A percentile compares a stretch with the other conserved stretches of the same genome.
phyloP scores from a whole-genome alignment of 192 early-diverging fungal species.

The Backusella sp. region DNA sequence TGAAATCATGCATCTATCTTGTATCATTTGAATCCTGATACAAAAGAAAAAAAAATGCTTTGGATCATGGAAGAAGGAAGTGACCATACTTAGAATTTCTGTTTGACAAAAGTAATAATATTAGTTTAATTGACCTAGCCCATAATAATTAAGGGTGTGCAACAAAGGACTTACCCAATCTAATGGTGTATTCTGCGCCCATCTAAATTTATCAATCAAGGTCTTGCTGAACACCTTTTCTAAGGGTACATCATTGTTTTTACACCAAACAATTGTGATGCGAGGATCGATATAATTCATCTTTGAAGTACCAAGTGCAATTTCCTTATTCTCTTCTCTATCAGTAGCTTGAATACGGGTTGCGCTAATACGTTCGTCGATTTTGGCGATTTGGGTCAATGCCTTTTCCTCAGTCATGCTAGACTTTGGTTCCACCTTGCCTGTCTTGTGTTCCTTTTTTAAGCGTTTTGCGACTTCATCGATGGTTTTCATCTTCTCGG shows the following conservation, averaged over 20 bases:
- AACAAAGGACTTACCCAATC: conserved; percentile 55
- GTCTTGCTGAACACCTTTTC: conserved; percentile 93
- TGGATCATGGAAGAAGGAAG: not conserved
- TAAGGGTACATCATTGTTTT: conserved; percentile 82
- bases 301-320: conserved; percentile 94
- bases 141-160: not conserved
- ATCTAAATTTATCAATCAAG: conserved; percentile 93
- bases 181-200: conserved; percentile 79
- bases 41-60: not conserved
- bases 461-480: conserved; percentile 49
- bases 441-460: conserved; percentile 45
- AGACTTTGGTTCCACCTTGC: conserved; percentile 44
- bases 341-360: conserved; percentile 77
- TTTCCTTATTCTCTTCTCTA: conserved; percentile 97
- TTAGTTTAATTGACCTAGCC: not conserved
- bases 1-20: conserved; percentile 1
- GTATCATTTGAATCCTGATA: not conserved
- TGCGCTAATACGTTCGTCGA: conserved; percentile 70
- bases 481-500: conserved; percentile 48
- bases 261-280: conserved; percentile 93
- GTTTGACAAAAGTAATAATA: conserved; percentile 7
- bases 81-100: conserved; percentile 4
- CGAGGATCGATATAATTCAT: conserved; percentile 99
- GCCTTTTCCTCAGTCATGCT: conserved; percentile 69
- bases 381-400: conserved; percentile 65